Base-by-base conservation (phyloP, 1,284 basidiomycete genomes). In the Phlebopus sp. region DNA sequence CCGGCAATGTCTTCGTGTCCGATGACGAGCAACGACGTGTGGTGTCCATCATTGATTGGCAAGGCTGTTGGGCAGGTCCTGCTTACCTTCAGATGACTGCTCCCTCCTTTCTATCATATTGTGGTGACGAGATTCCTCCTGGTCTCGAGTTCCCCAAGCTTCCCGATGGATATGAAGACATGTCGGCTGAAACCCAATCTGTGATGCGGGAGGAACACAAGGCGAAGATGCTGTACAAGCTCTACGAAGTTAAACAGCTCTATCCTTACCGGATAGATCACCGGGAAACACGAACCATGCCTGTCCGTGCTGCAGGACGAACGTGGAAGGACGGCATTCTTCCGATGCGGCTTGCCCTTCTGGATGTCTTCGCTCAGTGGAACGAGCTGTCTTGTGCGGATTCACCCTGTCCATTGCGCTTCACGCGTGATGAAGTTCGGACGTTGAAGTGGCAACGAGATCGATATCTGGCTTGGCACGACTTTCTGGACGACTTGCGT, bases 1-100 rank as follows among this genome's bases (percentile, higher is more conserved):
- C 42, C 10, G 40, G 46, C 10, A 70, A 70, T 53, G 45, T 70
- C 42, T 55, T 69, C 23, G 55, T 69, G 21, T 49, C 59, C 23
- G 47, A 49, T 3, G 39, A 41, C 7, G 48, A 53, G 1, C 40
- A 50, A 15, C 49, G 41, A 52, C 27, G 46, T 45, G 17, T 69
- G 19, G 47, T 49, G 10, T 51, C 56, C 21, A 52, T 68, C 42
- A 62, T 69, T 32, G 66, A 68, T 52, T 69, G 66, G 68, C 66
- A 69, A 42, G 51, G 51, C 4, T 48, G 44, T 35, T 54, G 52
- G 53, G 52, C 52, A 9, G 53, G 52, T 27, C 53, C 53, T n/a
- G 46, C 47, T 2, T 54, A 54, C 31, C 52, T 54, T 10, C 53
- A 54, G 29, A 53, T 53, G 46, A 46, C 23, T 5, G 42, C 44